Evolutionary conservation across 1,284 basidiomycete genomes (phyloP), one percentile per base, ranked within the genome.

Genomic region (Takashimella koratensis): DNA sequence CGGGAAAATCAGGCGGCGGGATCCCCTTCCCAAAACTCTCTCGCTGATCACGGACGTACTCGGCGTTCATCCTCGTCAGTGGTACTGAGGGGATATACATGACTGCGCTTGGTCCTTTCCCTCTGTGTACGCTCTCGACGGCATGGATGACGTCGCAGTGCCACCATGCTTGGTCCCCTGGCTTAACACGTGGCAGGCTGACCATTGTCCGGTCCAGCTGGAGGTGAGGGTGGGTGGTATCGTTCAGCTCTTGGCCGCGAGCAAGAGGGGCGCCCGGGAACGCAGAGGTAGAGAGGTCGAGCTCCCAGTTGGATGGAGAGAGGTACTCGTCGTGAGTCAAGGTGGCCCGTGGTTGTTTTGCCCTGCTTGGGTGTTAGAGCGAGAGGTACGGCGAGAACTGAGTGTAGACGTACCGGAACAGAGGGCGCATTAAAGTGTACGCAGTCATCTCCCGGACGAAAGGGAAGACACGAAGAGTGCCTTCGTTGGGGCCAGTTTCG

Each of bases 131-230:
- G 4, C 66, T 57, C 67, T 90, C 88, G 26, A 90, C 87, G 0
- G 84, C 81, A 67, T 90, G 88, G 8, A 89, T 81, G 23, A 80
- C 76, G 67, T 89, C 85, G 63, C 85, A 87, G 69, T 91, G 90
- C 89, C 89, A 90, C 63, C 84, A 86, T 0, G 87, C 85, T 65
- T 86, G 84, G 68, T 90, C 86, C 0, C 88, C 88, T 0, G 88
- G 86, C 39, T 79, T 77, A 8, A 90, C 87, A 54, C 79, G 80
- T 0, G 87, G 87, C 8, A 87, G 78, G 2, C 86, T 84, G 20
- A 84, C 82, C 86, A 92, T 90, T 1, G 84, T 86, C 56, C 80
- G 67, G 11, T 77, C 78, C 5, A 90, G 77, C 53, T 77, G 67
- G 39, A 90, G 70, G 70, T 91, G 87, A 0, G 88, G 89, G 64